Conservation (phyloP, 148 eudicot genomes). For the Mesembryanthemum crystallinum region DNA sequence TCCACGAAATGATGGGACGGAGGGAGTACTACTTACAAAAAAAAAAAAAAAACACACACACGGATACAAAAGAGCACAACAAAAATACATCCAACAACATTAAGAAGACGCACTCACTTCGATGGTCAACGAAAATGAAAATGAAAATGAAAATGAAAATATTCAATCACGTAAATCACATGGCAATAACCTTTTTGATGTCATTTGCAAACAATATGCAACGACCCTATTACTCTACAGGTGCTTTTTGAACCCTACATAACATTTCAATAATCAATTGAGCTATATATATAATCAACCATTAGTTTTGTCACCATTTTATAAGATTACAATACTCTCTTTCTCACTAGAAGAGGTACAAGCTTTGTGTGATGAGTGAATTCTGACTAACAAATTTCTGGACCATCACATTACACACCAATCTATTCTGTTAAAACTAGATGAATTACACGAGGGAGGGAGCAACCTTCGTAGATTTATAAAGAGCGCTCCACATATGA, state of each 20-base stretch:
- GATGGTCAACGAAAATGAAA: no score
- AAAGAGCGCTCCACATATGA: neutral
- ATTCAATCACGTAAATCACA: neutral
- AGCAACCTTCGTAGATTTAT: neutral
- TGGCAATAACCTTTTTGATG: neutral
- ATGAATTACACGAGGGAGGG: conserved; percentile 19
- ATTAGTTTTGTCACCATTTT: conserved; percentile 9
- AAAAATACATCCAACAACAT: no score
- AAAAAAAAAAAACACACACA: no score
- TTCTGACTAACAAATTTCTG: conserved; percentile 6
- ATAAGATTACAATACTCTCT: conserved; percentile 12
- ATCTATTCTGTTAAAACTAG: conserved; percentile 16
- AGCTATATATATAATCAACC: conserved; percentile 13
- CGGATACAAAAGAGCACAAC: no score
- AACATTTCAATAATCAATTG: neutral
- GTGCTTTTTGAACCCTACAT: neutral
- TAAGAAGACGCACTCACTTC: no score
- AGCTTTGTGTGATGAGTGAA: neutral
- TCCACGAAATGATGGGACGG: no score
- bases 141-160: no score
- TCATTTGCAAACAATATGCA: neutral
- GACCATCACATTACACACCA: neutral
- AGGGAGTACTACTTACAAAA: no score
- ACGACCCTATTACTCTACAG: neutral
- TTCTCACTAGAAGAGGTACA: conserved; percentile 7